phyloP scores from a whole-genome alignment of 2,329 filamentous ascomycete genomes.

The Dissoconium aciculare region DNA sequence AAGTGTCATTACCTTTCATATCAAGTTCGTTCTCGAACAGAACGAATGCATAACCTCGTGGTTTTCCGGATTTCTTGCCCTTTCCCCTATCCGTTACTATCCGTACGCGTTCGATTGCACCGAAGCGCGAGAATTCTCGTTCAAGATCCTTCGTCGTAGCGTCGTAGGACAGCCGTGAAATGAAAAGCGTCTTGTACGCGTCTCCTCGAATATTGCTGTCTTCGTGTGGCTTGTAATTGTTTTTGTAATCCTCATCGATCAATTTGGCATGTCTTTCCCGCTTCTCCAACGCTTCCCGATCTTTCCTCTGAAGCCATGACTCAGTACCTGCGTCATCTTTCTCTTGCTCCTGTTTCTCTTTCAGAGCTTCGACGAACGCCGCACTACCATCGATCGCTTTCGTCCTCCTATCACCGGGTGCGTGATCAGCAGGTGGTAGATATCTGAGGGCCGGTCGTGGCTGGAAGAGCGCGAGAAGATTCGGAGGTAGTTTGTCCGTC shows the following conservation, averaged over 20 bases:
- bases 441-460: conserved; percentile 84
- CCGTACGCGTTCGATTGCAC: conserved; percentile 77
- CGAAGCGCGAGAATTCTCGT: conserved; percentile 83
- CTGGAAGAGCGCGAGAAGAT: conserved; percentile 85
- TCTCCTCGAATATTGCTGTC: conserved; percentile 85
- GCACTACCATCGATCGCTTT: conserved; percentile 58
- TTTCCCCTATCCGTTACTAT: conserved; percentile 62
- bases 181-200: conserved; percentile 87
- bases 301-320: conserved; percentile 79
- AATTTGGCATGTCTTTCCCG: conserved; percentile 40
- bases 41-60: conserved; percentile 79
- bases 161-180: conserved; percentile 79
- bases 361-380: conserved; percentile 56
- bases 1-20: conserved; percentile 70
- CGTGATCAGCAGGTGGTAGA: conserved; percentile 66
- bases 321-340: conserved; percentile 52
- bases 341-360: conserved; percentile 53
- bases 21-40: conserved; percentile 95
- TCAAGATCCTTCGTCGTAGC: conserved; percentile 81
- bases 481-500: conserved; percentile 92
- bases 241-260: conserved; percentile 47
- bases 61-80: conserved; percentile 41
- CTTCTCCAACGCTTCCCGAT: conserved; percentile 72
- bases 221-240: conserved; percentile 61
- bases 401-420: conserved; percentile 68